Base-by-base conservation (phyloP, 345 rosid genomes). In the Salix koriyanagi region DNA sequence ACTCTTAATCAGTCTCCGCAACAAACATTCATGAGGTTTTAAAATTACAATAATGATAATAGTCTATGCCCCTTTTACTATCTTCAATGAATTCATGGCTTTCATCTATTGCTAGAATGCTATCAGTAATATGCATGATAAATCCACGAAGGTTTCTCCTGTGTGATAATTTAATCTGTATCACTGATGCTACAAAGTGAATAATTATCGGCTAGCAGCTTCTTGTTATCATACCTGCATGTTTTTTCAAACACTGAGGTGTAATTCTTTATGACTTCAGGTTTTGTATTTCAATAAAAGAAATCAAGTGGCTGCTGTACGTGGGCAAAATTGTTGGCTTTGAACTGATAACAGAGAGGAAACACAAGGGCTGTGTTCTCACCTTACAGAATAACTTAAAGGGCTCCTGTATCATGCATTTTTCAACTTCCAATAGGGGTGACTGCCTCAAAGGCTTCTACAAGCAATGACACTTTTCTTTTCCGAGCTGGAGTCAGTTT, bases 381-480 rank as follows among this genome's bases (percentile, higher is more conserved):
- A 50, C 67, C 80, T 71, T 52, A 18, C 15, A 26, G 46, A 54
- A 6, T 26, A 37, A 37, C 42, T 52, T 39, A 66, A 72, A 41
- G 46, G 21, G n/a, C 65, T 68, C 2, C 28, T 23, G 10, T 4
- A 67, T 52, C 41, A 21, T 71, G 28, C 9, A 5, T 39, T 25
- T 70, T 71, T 75, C 73, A 71, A 14, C 37, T 80, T 54, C 72
- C 71, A 32, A 71, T 69, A 32, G 97, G 93, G 56, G 81, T 87
- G 62, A 95, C 87, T 5, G 91, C 78, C 88, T 96, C 98, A 67
- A 96, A 96, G 60, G 99, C 99, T 84, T 93, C 94, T 2, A 92
- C 90, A 7, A 96, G 90, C 77, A 93, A 77, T 77, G 84, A 85
- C 73, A 96, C 99, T 83, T 91, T 94, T 77, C 90, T 87, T 82